Evolutionary conservation across 169 alveolate genomes (phyloP).

Genomic region (Babesia divergens): DNA sequence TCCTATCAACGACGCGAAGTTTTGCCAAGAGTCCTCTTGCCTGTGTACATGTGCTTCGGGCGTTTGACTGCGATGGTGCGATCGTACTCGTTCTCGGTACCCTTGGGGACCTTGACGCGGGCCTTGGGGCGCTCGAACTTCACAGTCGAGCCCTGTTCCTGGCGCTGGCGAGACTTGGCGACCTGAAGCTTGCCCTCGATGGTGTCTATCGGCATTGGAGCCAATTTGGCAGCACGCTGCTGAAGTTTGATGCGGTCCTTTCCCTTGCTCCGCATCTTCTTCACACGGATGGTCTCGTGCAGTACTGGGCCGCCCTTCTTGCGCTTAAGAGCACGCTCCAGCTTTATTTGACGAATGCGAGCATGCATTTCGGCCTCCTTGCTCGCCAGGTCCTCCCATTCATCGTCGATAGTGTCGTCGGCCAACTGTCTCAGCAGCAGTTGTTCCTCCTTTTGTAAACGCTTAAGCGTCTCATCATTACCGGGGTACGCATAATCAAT

Average conservation of each 20-base stretch:
- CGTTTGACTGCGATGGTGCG: constrained; percentile 82
- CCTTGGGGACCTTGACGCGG: constrained; percentile 72
- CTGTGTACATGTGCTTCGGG: constrained; percentile 95
- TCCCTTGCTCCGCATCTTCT: constrained; percentile 57
- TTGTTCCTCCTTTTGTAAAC: constrained; percentile 96
- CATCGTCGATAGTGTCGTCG: constrained; percentile 30
- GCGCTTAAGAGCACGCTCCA: constrained; percentile 49
- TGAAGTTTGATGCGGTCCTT: constrained; percentile 43
- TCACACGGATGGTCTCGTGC: constrained; percentile 51
- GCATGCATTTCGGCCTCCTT: constrained; percentile 39
- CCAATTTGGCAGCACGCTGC: constrained; percentile 34
- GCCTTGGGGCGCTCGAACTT: constrained; percentile 62
- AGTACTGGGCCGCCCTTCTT: constrained; percentile 65
- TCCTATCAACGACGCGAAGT: constrained; percentile 89
- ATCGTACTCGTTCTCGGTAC: constrained; percentile 88
- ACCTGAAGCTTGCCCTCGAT: constrained; percentile 34
- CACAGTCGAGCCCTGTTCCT: constrained; percentile 59
- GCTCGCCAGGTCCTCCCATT: constrained; percentile 56
- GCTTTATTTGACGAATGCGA: constrained; percentile 35
- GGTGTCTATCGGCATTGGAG: constrained; percentile 49
- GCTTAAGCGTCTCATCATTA: constrained; percentile 90
- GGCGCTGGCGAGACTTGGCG: constrained; percentile 63
- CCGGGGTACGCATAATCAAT: constrained; percentile 96
- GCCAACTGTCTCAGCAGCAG: constrained; percentile 37
- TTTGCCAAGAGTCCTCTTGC: constrained; percentile 94